Conservation (phyloP, 2,329 filamentous ascomycete species). For the Neofusicoccum ribis region DNA sequence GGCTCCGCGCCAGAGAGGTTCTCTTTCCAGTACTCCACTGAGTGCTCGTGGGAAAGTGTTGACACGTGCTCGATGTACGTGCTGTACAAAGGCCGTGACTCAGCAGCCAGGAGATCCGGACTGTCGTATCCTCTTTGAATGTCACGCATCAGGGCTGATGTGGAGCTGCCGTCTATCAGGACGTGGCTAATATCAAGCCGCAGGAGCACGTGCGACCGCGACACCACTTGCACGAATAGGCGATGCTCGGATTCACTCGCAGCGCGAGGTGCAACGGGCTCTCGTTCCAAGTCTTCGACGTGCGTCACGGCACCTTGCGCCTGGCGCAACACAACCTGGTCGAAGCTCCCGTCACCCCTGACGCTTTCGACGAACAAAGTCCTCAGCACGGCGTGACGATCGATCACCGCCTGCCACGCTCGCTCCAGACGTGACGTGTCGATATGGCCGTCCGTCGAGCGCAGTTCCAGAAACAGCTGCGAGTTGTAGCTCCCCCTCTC, state of each 20-base stretch:
- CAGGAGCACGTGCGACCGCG: not conserved
- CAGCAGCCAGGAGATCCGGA: constrained; percentile 34
- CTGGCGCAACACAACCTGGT: constrained; percentile 30
- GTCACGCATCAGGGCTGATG: constrained; percentile 51
- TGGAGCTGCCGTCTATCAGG: constrained; percentile 54
- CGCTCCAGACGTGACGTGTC: constrained; percentile 32
- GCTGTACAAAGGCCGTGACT: constrained; percentile 38
- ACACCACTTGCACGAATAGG: not conserved
- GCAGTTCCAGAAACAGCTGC: not conserved
- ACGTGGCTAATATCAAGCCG: constrained; percentile 54
- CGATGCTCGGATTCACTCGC: constrained; percentile 43
- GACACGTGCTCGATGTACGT: constrained; percentile 38
- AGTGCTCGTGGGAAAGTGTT: constrained; percentile 16
- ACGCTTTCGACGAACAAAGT: constrained; percentile 38
- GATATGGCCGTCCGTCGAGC: not conserved
- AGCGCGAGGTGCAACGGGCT: constrained; percentile 7
- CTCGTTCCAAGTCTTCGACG: constrained; percentile 25
- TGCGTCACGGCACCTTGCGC: constrained; percentile 24
- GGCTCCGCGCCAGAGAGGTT: constrained; percentile 41
- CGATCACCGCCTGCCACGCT: constrained; percentile 37
- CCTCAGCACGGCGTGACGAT: constrained; percentile 33
- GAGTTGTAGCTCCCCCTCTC: constrained; percentile 9
- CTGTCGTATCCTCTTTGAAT: constrained; percentile 48
- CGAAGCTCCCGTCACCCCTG: constrained; percentile 33
- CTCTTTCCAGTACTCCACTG: constrained; percentile 37